Percentiles rank a stretch among this genome's conserved stretches.
Evolutionary conservation across 768 basidiomycete species (phyloP).

Genomic region (Hydnomerulius pinastri): DNA sequence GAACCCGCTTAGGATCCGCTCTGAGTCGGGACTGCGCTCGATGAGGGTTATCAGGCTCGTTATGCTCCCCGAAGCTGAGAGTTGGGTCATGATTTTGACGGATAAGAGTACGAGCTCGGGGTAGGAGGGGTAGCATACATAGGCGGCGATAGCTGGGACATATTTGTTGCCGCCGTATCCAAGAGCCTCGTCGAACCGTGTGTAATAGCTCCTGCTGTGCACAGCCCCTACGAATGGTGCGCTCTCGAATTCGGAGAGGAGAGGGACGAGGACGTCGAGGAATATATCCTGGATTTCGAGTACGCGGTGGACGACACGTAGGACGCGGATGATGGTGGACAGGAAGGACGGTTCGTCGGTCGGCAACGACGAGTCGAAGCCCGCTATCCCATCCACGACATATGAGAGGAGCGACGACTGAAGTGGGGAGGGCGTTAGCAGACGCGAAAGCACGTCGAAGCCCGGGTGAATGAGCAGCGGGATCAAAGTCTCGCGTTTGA

Average conservation of each 20-base stretch:
- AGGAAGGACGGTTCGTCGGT: constrained; percentile 73
- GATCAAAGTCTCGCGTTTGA: constrained; percentile 54
- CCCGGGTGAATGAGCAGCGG: constrained; percentile 78
- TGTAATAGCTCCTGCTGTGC: constrained; percentile 69
- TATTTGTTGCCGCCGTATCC: constrained; percentile 68
- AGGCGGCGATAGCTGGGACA: constrained; percentile 81
- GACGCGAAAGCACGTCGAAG: constrained; percentile 78
- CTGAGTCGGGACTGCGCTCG: constrained; percentile 78
- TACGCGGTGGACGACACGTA: constrained; percentile 79
- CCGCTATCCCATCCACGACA: constrained; percentile 77
- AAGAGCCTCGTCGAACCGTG: constrained; percentile 72
- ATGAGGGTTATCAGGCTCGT: constrained; percentile 77
- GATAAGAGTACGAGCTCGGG: constrained; percentile 75
- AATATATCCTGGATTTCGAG: constrained; percentile 89
- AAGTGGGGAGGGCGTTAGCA: constrained; percentile 72
- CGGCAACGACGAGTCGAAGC: constrained; percentile 69
- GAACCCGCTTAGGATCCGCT: constrained; percentile 84
- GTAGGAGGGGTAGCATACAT: constrained; percentile 68
- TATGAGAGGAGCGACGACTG: constrained; percentile 77
- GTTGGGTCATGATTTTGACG: constrained; percentile 69
- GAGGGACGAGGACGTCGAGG: constrained; percentile 82
- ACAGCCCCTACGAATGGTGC: constrained; percentile 53
- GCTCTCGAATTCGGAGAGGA: constrained; percentile 67
- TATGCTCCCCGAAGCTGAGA: constrained; percentile 69
- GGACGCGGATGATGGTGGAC: constrained; percentile 73